These are phyloP conservation scores for Aspergillus sp. DNA, from an alignment of 2,329 filamentous ascomycete genomes.

Conservation along the genomic window DNA sequence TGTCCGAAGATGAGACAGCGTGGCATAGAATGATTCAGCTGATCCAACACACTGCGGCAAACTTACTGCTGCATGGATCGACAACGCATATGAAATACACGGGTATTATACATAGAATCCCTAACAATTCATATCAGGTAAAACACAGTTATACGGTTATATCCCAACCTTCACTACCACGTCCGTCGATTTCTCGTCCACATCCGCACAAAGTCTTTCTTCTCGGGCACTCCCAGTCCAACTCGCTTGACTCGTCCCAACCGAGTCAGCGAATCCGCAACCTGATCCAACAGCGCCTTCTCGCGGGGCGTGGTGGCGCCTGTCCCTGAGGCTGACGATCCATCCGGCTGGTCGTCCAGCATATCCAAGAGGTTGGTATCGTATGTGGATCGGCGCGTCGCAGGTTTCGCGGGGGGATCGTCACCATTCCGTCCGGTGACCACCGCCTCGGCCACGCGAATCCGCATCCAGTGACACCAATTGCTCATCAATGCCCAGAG, in stretches of 20 bases:
- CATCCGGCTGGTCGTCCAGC: conserved; percentile 32
- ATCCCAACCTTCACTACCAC: too few species aligned
- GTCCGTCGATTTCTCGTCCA: too few species aligned
- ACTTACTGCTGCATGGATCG: too few species aligned
- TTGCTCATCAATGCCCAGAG: conserved; percentile 82
- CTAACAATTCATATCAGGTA: too few species aligned
- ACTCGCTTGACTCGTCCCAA: conserved; percentile 87
- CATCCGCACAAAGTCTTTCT: conserved; percentile 70
- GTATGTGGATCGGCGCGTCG: conserved; percentile 35
- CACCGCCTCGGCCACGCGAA: conserved; percentile 80
- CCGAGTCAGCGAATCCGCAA: conserved; percentile 83
- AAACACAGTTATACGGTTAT: too few species aligned
- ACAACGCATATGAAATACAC: too few species aligned
- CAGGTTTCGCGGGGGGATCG: conserved; percentile 17
- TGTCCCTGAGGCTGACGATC: conserved; percentile 10
- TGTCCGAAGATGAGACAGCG: too few species aligned
- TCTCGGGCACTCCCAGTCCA: conserved; percentile 78
- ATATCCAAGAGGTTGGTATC: conserved; percentile 49
- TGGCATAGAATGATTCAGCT: too few species aligned
- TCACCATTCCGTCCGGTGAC: conserved; percentile 27
- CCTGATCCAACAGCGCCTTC: conserved; percentile 68
- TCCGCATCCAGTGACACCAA: conserved; percentile 84
- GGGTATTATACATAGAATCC: too few species aligned
- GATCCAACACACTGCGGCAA: too few species aligned
- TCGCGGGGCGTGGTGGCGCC: conserved; percentile 54